A percentile compares a stretch with the other conserved stretches of the same genome.
phyloP scores from a whole-genome alignment of 1,284 basidiomycete genomes.

The Entoloma clypeatum region DNA sequence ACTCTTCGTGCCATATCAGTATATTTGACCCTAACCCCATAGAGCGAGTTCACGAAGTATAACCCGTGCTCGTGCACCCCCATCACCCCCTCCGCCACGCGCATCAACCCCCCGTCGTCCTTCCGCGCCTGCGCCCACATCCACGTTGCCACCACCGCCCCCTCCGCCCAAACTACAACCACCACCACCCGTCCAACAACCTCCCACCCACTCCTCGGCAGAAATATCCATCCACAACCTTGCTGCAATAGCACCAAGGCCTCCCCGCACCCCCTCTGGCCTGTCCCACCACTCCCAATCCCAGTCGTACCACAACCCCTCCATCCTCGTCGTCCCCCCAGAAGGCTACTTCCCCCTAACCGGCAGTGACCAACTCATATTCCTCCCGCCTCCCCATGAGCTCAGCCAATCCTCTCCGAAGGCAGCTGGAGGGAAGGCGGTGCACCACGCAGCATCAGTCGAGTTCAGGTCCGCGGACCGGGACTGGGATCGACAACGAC shows the following conservation, averaged over 20 bases:
- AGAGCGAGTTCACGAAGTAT: not conserved
- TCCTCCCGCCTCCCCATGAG: constrained; percentile 38
- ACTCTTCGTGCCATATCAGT: not conserved
- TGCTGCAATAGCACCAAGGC: constrained; percentile 7
- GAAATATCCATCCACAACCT: constrained; percentile 18
- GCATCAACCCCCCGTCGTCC: not conserved
- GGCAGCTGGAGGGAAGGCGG: too few relatives aligned
- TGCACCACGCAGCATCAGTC: too few relatives aligned
- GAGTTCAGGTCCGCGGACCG: too few relatives aligned
- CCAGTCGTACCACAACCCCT: constrained; percentile 17
- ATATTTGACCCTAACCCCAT: not conserved
- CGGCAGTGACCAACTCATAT: constrained; percentile 29
- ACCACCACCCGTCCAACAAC: constrained; percentile 8
- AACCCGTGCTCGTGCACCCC: not conserved
- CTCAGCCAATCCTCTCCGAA: constrained; percentile 28
- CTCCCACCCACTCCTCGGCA: constrained; percentile 16
- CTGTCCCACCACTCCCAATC: not conserved
- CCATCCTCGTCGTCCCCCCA: constrained; percentile 28
- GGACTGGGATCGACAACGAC: too few relatives aligned
- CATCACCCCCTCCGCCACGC: not conserved
- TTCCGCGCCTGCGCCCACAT: not conserved
- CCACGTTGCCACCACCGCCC: too few relatives aligned
- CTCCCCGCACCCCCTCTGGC: not conserved
- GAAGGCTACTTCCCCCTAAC: constrained; percentile 37
- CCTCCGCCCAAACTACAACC: constrained; percentile 6